Evolutionary conservation across 129 eudicot genomes (phyloP), one percentile per base, ranked within the genome.

Genomic region (Flaveria ramosissima): DNA sequence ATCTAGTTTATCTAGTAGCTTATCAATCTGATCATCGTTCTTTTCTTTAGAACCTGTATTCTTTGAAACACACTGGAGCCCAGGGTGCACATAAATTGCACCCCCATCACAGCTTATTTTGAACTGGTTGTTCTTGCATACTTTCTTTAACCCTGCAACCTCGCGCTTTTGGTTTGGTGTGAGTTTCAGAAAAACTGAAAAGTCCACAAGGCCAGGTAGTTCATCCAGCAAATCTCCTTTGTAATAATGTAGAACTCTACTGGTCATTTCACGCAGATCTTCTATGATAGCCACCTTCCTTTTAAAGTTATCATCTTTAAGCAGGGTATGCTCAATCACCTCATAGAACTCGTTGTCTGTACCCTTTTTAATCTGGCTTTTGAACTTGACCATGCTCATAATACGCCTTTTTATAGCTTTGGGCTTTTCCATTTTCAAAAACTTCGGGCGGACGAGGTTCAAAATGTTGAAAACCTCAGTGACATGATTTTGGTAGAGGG

Each of bases 401-500:
- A 93, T 91, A 2, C 92, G 90, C 72, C 89, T 82, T 78, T 79
- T 91, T 13, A 91, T 81, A 6, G 65, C 82, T 63, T 87, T 84
- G 5, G 96, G 74, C 30, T 56, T 64, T n/a, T 91, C 97, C 81
- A 79, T 16, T 50, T 77, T 85, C 56, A 93, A 51, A 73, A 93
- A 93, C 77, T 80, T 89, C 1, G 97, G 98, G 1, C 96, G 88
- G 7, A 90, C 98, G 30, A 93, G 91, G 72, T 91, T 88, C 16
- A 93, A 72, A 24, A 89, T 86, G 68, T 86, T 91, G 72, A 91
- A 94, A 15, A 91, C 98, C 67, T 94, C 97, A 55, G 74, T 80
- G 7, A 94, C 98, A 24, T 94, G 90, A 75, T 94, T 94, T 45
- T 94, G 98, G 56, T 87, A 94, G 1, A 94, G 88, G 0, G 98